Percentiles rank a stretch among this genome's conserved stretches.
Evolutionary conservation across 495 filamentous ascomycete genomes (phyloP).

Genomic region (Bombardia bombarda): DNA sequence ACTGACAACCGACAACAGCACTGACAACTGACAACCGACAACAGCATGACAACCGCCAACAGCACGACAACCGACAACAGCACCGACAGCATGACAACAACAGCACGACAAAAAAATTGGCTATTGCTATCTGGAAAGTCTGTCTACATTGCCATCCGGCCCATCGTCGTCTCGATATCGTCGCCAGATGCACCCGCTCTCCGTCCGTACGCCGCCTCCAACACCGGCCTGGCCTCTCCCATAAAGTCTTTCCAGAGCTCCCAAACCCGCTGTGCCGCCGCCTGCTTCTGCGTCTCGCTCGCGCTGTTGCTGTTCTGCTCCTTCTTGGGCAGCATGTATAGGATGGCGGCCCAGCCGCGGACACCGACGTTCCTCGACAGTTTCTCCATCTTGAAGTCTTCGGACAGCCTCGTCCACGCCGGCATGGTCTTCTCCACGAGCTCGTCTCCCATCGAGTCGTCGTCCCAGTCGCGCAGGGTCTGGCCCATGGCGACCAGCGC

Average conservation of each 20-base stretch:
- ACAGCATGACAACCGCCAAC: too few species aligned
- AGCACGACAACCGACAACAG: too few species aligned
- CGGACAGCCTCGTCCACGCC: background rate
- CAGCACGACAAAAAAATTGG: too few species aligned
- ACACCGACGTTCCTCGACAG: background rate
- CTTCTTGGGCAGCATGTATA: too few species aligned
- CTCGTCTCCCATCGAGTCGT: background rate
- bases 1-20: too few species aligned
- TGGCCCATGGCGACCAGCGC: background rate
- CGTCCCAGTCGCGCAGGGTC: background rate
- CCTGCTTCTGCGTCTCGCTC: background rate
- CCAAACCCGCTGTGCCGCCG: background rate
- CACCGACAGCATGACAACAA: too few species aligned
- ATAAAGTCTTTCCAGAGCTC: background rate
- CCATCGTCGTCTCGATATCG: too few species aligned
- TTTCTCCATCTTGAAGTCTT: background rate
- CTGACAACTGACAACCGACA: too few species aligned
- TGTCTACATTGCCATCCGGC: too few species aligned
- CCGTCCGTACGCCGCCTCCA: background rate
- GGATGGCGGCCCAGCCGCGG: background rate
- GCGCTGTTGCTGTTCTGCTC: too few species aligned
- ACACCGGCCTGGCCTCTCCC: background rate
- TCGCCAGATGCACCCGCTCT: background rate
- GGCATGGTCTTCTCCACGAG: background rate
- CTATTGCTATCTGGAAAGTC: too few species aligned